These are phyloP conservation scores for Cavenderia fasciculata DNA, from an alignment of 78 protist species.

Conservation along the genomic window DNA sequence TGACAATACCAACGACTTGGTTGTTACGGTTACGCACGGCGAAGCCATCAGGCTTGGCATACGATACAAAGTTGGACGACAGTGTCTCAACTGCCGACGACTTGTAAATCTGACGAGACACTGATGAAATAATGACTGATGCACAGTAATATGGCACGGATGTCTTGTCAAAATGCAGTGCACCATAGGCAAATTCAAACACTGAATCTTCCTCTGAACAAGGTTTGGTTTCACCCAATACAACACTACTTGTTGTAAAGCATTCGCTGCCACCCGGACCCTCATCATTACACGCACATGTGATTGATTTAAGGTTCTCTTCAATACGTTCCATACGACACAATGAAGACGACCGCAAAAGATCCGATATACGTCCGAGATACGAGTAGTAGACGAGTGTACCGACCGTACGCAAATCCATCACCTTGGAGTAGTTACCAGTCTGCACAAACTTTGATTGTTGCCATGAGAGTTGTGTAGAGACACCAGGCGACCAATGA, in stretches of 20 bases:
- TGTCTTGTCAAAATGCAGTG: background rate
- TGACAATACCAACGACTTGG: constrained; percentile 28
- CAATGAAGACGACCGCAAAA: constrained; percentile 12
- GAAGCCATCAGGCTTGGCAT: constrained; percentile 19
- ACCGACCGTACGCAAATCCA: background rate
- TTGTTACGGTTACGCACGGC: constrained; percentile 4
- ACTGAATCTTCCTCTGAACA: constrained; percentile 2
- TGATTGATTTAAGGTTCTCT: constrained; percentile 20
- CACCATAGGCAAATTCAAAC: constrained; percentile 14
- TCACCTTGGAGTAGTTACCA: background rate
- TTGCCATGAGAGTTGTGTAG: background rate
- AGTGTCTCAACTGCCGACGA: constrained; percentile 12
- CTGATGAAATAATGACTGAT: background rate
- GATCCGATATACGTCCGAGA: constrained; percentile 30
- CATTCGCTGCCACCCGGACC: constrained; percentile 4
- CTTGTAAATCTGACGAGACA: constrained; percentile 20
- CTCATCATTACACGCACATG: constrained; percentile 21
- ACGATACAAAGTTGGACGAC: constrained; percentile 14
- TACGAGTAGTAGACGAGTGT: background rate
- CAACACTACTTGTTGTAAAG: background rate
- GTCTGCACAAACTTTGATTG: background rate
- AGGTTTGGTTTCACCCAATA: constrained; percentile 38
- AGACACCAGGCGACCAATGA: constrained; percentile 1
- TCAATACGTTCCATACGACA: constrained; percentile 51
- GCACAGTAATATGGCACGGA: constrained; percentile 21